Percentiles rank a stretch among this genome's conserved stretches.
Evolutionary conservation across 2,329 filamentous ascomycete genomes (phyloP).

Genomic region (Paracamarosporium sp.): DNA sequence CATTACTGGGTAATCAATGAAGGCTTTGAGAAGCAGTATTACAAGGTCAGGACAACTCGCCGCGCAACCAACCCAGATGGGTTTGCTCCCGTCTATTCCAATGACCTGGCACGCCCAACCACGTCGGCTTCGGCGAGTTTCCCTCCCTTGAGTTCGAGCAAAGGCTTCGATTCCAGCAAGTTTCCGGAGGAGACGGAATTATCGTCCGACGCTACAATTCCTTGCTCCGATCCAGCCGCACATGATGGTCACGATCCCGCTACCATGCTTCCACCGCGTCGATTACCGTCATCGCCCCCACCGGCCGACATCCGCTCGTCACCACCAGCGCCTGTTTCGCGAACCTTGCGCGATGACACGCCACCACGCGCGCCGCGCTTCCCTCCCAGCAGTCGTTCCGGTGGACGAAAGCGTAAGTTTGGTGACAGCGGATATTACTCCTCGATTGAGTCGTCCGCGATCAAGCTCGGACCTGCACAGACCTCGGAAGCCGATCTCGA

Average conservation of each 20-base stretch:
- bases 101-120: conserved; percentile 44
- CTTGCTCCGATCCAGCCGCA: conserved; percentile 57
- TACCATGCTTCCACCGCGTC: conserved; percentile 52
- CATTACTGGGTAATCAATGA: conserved; percentile 95
- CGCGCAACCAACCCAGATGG: conserved; percentile 54
- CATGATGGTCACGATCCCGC: conserved; percentile 55
- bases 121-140: conserved; percentile 46
- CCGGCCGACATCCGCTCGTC: conserved; percentile 82
- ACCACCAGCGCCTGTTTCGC: conserved; percentile 83
- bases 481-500: conserved; percentile 78
- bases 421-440: conserved; percentile 98
- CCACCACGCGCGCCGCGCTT: conserved; percentile 73
- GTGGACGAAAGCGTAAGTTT: conserved; percentile 77
- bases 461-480: conserved; percentile 70
- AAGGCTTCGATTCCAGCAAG: conserved; percentile 57
- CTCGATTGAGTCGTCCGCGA: conserved; percentile 88
- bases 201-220: conserved; percentile 60
- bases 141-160: conserved; percentile 47
- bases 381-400: conserved; percentile 67
- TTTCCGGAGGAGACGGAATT: conserved; percentile 58
- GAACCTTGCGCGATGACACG: conserved; percentile 69
- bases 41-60: conserved; percentile 81
- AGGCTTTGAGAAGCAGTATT: conserved; percentile 88
- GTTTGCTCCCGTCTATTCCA: conserved; percentile 39
- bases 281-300: conserved; percentile 72